phyloP scores from a whole-genome alignment of 2,329 filamentous ascomycete species.

The Dactylellina parvicollis region DNA sequence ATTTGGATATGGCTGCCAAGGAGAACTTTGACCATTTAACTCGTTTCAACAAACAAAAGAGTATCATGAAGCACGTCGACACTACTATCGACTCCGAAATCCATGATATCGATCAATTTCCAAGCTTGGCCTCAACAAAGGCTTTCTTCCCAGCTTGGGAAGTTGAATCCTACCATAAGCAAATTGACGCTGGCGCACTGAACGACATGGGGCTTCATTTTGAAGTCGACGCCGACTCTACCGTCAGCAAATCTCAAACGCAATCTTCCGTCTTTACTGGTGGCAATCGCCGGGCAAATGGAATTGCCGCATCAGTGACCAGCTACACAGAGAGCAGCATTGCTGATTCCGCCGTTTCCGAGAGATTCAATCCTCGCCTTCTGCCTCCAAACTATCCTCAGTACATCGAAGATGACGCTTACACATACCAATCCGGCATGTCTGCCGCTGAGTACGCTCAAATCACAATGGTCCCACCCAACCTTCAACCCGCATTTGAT shows the following conservation, averaged over 20 bases:
- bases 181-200: conserved; percentile 27
- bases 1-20: conserved; percentile 49
- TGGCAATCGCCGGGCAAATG: conserved; percentile 28
- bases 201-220: conserved; percentile 40
- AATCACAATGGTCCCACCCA: conserved; percentile 29
- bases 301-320: conserved; percentile 43
- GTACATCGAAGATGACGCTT: conserved; percentile 36
- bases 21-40: conserved; percentile 52
- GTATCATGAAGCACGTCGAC: conserved; percentile 48
- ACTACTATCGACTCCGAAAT: conserved; percentile 27
- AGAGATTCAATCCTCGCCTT: conserved; percentile 36
- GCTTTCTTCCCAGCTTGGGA: conserved; percentile 49
- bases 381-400: conserved; percentile 33
- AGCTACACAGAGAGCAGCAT: conserved; percentile 52
- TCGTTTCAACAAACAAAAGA: conserved; percentile 54
- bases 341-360: conserved; percentile 41
- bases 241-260: conserved; percentile 50
- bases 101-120: conserved; percentile 20
- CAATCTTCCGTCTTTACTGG: conserved; percentile 48
- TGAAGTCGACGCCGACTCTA: conserved; percentile 39
- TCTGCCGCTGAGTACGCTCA: conserved; percentile 25
- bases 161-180: conserved; percentile 36
- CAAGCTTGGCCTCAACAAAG: conserved; percentile 46
- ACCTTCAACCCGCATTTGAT: conserved; percentile 35
- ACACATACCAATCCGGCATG: conserved; percentile 14